Evolutionary conservation across 2,329 filamentous ascomycete genomes (phyloP), one percentile per base, ranked within the genome.

Genomic region (Alternaria longipes): DNA sequence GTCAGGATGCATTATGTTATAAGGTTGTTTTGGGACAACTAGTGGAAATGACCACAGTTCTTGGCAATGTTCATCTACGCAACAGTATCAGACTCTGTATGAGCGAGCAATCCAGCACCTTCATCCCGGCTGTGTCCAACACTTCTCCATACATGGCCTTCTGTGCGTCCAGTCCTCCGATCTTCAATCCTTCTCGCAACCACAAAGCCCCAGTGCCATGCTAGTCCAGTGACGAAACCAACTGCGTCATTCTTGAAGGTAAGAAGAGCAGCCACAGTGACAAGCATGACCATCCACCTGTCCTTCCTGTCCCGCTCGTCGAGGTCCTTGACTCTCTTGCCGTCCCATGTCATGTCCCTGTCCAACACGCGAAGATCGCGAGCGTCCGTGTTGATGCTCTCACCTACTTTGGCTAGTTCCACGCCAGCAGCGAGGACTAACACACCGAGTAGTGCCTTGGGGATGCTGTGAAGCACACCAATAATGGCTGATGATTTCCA

Each of bases 241-340:
- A 97, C 86, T 0, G 90, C 93, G 79, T 97, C 94, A 73, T 97
- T 98, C 77, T 89, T 91, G 72, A 97, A 97, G 0, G 92, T 93
- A 51, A 98, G 79, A 55, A 97, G 85, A 3, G 90, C 86, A 0
- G 91, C 93, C 8, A 92, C 88, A 0, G 94, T 98, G 63, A 94
- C 90, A 60, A 97, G 84, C 93, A 97, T 96, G 0, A 97, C 90
- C 22, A 89, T 91, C 91, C 92, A 97, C 59, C 93, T 85, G 76
- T 92, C 88, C 57, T 85, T 86, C 46, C 89, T 85, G 78, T 95
- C 91, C 53, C 87, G 82, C 16, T 93, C 89, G 1, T 85, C 87
- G 2, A 91, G 76, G 8, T 84, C 81, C 20, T 85, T 82, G 28
- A 85, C 82, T 24, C 74, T 79, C 67, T 85, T 84, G 3, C 75